Evolutionary conservation across 495 filamentous ascomycete genomes (phyloP).

Genomic region (Xylaria longipes): DNA sequence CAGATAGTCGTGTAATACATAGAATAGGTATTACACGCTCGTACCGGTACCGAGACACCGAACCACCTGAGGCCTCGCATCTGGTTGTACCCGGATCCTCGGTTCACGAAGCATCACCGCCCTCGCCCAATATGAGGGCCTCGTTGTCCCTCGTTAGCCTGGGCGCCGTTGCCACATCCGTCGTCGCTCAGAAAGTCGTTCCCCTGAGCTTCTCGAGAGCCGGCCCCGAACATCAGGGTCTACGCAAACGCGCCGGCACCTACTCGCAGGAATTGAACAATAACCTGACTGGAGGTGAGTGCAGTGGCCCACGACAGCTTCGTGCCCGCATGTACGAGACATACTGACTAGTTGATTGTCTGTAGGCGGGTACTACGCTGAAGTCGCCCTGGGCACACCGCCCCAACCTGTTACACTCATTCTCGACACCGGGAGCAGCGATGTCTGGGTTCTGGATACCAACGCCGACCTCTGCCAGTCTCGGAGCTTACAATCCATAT

Average conservation of each 20-base stretch:
- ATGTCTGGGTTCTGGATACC: constrained; percentile 72
- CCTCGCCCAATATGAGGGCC: constrained; percentile 30
- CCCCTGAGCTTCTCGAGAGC: constrained; percentile 35
- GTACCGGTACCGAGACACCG: not conserved
- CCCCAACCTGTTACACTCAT: constrained; percentile 60
- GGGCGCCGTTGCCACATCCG: constrained; percentile 18
- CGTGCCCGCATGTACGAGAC: not conserved
- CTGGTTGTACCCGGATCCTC: not conserved
- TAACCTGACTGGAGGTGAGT: constrained; percentile 51
- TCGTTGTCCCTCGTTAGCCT: constrained; percentile 22
- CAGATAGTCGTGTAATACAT: not conserved
- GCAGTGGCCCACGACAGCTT: not conserved
- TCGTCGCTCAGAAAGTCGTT: constrained; percentile 33
- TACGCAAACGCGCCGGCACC: constrained; percentile 36
- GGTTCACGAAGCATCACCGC: not conserved
- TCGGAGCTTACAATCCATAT: constrained; percentile 38
- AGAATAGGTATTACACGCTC: not conserved
- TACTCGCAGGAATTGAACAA: constrained; percentile 50
- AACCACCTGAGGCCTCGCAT: constrained; percentile 1
- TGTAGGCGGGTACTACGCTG: constrained; percentile 63
- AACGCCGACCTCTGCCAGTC: constrained; percentile 52
- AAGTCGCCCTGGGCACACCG: constrained; percentile 74
- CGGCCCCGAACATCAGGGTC: constrained; percentile 21
- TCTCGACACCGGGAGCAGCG: constrained; percentile 85
- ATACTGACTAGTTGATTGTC: not conserved